Evolutionary conservation across 108 stramenopile species (phyloP), one percentile per base, ranked within the genome.

Genomic region (Nitzschia sp.): DNA sequence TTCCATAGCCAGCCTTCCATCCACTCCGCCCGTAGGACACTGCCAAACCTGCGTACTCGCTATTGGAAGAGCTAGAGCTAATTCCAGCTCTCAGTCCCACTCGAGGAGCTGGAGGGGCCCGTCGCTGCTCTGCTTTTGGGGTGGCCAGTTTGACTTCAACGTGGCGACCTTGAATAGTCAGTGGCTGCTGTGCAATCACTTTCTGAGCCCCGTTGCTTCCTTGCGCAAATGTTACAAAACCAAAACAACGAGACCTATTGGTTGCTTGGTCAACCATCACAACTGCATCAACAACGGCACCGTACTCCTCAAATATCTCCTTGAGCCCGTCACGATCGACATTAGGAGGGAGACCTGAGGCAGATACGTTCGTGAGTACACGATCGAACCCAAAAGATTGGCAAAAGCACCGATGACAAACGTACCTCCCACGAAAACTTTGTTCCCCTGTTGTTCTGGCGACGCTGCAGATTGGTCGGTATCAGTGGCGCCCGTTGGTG

Each of bases 211-310:
- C 88, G 65, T 83, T 76, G 22, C 81, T 81, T 38, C 87, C 92
- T 69, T 86, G 78, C 70, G 88, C 87, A 72, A 90, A 91, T 10
- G 90, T 94, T 12, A 97, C 89, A 79, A 97, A 97, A 14, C 90
- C 96, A 73, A 95, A 95, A 38, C 94, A 92, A 56, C 92, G 72
- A 12, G 87, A 86, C 14, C 91, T 83, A 42, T 84, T 86, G 2
- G 79, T 74, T 20, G 73, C 78, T 66, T 85, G 87, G 59, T 93
- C 92, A 60, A 93, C 77, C 92, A 93, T 93, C 15, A 93, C 87
- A 48, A 93, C 85, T 24, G 92, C 80, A 76, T 92, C 91, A 9
- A 76, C 81, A 26, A 96, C 88, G 11, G 86, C 68, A 11, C 92
- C 93, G 67, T 87, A 94, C 67, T 88, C 80, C 63, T 76, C 76